Base-by-base conservation (phyloP, 1,284 basidiomycete genomes). In the Naganishia sp. region DNA sequence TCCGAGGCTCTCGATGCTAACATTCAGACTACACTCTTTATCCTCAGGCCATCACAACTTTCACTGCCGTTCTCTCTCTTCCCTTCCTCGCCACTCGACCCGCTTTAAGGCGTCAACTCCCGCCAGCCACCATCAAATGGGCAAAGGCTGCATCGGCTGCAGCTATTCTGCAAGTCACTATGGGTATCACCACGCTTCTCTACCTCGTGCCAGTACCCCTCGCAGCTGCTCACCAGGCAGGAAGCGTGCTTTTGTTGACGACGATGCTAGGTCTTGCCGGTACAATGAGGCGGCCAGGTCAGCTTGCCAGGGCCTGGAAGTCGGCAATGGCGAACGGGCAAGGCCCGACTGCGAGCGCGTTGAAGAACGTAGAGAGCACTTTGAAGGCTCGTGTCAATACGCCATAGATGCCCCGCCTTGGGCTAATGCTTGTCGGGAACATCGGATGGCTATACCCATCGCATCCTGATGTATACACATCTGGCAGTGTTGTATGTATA, bases 161-260 rank as follows among this genome's bases (percentile, higher is more conserved):
- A 82, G 93, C 87, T 11, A 88, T 94, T 70, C 76, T 91, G 2
- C 96, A 99, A 79, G 90, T 92, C 33, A 81, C 88, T 0, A 84
- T 99, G 23, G 96, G 96, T 1, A 92, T 99, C 69, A 87, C 88
- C 15, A 99, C 96, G 0, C 82, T 99, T 18, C 78, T 98, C 36
- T 96, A 96, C 79, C 85, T 99, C 69, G 96, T 99, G 0, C 96
- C 96, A 0, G 86, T 94, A 4, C 90, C 91, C 1, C 82, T 99
- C 2, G 96, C 96, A 1, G 90, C 94, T 10, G 85, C 89, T 45
- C 96, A 99, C 78, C 96, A 99, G 79, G 94, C 92, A 0, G 95
- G 95, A 10, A 92, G 92, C 72, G 88, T 99, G 6, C 85, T 90
- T 50, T 82, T 99, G 16, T 81, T 99, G 39, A 93, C 89, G n/a